Conservation (phyloP, 1,284 basidiomycete species). For the Boletus holoroseus region DNA sequence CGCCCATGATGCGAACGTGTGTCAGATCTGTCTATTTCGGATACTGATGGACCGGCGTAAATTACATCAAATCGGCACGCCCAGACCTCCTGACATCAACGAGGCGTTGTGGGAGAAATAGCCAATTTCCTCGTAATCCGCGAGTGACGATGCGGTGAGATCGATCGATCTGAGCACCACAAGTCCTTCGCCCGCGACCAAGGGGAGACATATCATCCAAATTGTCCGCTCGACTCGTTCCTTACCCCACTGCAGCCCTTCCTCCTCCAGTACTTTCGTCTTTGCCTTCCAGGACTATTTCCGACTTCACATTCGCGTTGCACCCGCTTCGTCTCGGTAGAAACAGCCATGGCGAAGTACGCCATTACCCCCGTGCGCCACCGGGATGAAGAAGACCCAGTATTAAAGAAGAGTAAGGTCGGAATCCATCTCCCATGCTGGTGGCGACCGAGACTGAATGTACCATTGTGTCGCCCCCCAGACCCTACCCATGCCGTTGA, state of each 20-base stretch:
- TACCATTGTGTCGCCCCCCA: background rate
- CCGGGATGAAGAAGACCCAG: constrained; percentile 1
- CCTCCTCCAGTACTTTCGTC: background rate
- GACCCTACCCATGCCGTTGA: constrained; percentile 6
- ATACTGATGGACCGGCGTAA: background rate
- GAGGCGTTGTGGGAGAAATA: constrained; percentile 17
- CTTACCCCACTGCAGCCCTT: background rate
- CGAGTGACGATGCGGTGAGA: constrained; percentile 6
- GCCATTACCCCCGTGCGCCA: background rate
- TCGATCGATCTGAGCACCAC: constrained; percentile 11
- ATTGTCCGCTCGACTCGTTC: constrained; percentile 2
- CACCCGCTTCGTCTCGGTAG: background rate
- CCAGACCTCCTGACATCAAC: constrained; percentile 16
- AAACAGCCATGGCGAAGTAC: constrained; percentile 6
- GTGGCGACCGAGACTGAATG: constrained; percentile 6
- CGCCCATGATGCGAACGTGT: background rate
- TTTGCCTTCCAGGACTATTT: background rate
- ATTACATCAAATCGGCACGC: constrained; percentile 6
- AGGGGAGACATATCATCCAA: constrained; percentile 9
- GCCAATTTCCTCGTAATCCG: background rate
- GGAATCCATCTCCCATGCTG: background rate
- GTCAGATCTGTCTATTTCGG: background rate
- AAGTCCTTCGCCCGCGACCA: background rate
- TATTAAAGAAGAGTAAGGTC: constrained; percentile 15
- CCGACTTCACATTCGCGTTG: background rate